phyloP scores from a whole-genome alignment of 768 basidiomycete genomes.

The Lactarius vividus region DNA sequence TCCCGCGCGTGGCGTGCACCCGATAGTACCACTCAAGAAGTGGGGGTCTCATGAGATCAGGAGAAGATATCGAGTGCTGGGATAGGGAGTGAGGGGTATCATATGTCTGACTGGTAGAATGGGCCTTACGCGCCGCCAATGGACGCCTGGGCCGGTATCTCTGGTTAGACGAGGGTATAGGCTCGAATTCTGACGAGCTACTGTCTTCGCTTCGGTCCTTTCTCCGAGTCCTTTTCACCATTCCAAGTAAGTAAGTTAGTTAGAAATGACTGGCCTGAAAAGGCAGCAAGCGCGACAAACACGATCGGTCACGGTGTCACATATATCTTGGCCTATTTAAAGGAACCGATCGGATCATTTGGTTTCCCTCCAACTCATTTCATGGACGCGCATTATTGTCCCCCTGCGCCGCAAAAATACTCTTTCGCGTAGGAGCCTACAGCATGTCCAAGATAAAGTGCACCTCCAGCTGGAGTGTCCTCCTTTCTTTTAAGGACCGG shows the following conservation, averaged over 20 bases:
- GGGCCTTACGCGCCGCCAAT: neutral
- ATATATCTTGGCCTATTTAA: neutral
- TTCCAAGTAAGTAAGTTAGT: neutral
- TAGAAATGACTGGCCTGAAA: too few relatives aligned
- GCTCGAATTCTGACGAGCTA: slow-evolving; percentile 18
- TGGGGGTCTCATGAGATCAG: slow-evolving; percentile 44
- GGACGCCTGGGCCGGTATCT: slow-evolving; percentile 5
- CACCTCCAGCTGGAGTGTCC: slow-evolving; percentile 39
- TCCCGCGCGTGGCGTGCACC: slow-evolving; percentile 65
- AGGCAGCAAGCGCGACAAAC: neutral
- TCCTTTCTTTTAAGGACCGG: slow-evolving; percentile 29
- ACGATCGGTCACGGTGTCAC: neutral
- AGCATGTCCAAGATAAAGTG: slow-evolving; percentile 36
- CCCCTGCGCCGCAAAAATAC: slow-evolving; percentile 34
- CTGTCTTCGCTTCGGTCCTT: slow-evolving; percentile 12
- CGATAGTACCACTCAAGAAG: slow-evolving; percentile 69
- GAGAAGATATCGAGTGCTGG: slow-evolving; percentile 46
- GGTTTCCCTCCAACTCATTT: slow-evolving; percentile 35
- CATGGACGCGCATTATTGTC: slow-evolving; percentile 42
- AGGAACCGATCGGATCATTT: too few relatives aligned
- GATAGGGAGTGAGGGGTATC: slow-evolving; percentile 39
- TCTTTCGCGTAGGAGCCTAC: slow-evolving; percentile 41
- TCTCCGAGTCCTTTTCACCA: slow-evolving; percentile 15
- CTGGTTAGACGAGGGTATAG: neutral
- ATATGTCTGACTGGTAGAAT: neutral